A percentile compares a stretch with the other conserved stretches of the same genome.
Conservation (phyloP, 495 filamentous ascomycete genomes). For the Aeminium ludgeri region DNA sequence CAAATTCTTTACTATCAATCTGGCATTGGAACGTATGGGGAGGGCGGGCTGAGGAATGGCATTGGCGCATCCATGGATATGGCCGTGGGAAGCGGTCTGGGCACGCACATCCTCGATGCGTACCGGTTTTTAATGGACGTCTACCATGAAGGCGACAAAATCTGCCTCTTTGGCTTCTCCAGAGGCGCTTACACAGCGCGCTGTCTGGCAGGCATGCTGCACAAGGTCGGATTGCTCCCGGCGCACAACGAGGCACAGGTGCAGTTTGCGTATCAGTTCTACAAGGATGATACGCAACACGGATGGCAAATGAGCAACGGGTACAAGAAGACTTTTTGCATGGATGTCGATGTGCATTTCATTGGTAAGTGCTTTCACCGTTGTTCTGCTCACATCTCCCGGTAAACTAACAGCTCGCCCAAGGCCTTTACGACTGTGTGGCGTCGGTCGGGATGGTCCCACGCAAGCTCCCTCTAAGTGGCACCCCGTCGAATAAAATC, state of each 20-base stretch:
- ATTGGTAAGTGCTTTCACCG: conserved; percentile 8
- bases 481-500: conserved; percentile 23
- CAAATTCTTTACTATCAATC: conserved; percentile 29
- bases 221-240: conserved; percentile 28
- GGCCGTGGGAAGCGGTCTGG: conserved; percentile 26
- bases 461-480: conserved; percentile 25
- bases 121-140: conserved; percentile 28
- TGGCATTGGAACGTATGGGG: conserved; percentile 28
- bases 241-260: conserved; percentile 23
- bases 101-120: conserved; percentile 26
- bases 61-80: conserved; percentile 24
- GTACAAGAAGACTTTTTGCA: conserved; percentile 29
- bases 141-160: conserved; percentile 25
- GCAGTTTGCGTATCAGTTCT: conserved; percentile 27
- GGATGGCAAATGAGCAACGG: conserved; percentile 24
- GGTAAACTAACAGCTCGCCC: no score
- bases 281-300: conserved; percentile 23
- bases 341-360: conserved; percentile 26
- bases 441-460: conserved; percentile 28
- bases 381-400: no score
- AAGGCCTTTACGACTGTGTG: conserved; percentile 27
- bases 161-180: conserved; percentile 27
- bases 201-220: conserved; percentile 25
- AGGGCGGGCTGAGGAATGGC: conserved; percentile 21
- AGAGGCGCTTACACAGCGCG: conserved; percentile 27